These are phyloP conservation scores for Nannochloropsis salina DNA, from an alignment of 108 stramenopile species.

Conservation along the genomic window DNA sequence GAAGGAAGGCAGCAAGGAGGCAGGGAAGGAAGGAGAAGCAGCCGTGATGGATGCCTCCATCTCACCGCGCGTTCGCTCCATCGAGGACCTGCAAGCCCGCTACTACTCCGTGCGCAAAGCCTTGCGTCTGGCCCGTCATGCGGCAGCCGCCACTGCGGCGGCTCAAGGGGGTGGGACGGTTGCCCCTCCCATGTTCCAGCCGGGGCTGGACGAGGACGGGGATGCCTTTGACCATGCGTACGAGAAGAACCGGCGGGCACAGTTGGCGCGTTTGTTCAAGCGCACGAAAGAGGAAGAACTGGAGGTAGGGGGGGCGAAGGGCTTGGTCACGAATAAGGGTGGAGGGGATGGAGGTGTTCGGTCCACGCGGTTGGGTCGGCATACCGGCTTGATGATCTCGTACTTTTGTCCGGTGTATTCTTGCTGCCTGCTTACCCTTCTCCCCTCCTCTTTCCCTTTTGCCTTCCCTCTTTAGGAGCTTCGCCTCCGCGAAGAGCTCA, in stretches of 20 bases:
- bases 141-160: not conserved
- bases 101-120: not conserved
- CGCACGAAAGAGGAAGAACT: not conserved
- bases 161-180: not conserved
- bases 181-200: not conserved
- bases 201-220: slow-evolving; percentile 5
- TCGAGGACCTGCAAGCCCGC: slow-evolving; percentile 5
- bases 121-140: not conserved
- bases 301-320: not conserved
- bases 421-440: not conserved
- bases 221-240: not conserved
- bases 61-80: not conserved
- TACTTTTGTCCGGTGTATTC: not conserved
- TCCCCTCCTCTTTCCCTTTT: not conserved
- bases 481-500: slow-evolving; percentile 15
- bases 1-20: not conserved
- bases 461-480: not conserved
- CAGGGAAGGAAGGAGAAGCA: not conserved
- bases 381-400: not conserved
- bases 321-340: not conserved
- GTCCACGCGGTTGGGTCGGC: no score
- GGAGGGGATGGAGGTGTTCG: no score
- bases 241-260: not conserved
- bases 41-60: not conserved
- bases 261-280: slow-evolving; percentile 2